Evolutionary conservation across 2,329 filamentous ascomycete species (phyloP).

Genomic region (Calonectria pteridis): DNA sequence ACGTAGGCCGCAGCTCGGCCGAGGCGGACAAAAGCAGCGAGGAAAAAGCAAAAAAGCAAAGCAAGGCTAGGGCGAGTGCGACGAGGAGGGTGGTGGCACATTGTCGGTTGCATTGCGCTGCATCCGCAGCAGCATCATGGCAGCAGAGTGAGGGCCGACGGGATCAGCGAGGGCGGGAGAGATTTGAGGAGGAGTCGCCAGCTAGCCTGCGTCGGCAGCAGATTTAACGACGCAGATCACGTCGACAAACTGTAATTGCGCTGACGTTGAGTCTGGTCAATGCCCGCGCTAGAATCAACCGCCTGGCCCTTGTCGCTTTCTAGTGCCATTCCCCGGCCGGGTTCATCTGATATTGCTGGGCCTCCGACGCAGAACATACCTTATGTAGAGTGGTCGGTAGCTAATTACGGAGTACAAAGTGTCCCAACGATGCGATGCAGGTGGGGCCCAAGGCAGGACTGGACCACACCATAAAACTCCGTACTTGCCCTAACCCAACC

Average conservation of each 20-base stretch:
- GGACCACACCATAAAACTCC: neutral
- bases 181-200: neutral
- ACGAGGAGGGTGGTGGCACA: neutral
- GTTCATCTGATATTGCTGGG: neutral
- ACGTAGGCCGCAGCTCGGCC: neutral
- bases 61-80: neutral
- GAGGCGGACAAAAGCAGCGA: neutral
- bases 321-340: neutral
- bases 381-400: too few relatives aligned
- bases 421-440: neutral
- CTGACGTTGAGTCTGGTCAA: neutral
- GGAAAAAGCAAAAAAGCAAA: neutral
- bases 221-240: neutral
- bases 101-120: slow-evolving; percentile 6
- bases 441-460: neutral
- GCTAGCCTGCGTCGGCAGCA: too few relatives aligned
- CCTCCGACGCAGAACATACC: neutral
- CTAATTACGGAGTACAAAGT: too few relatives aligned
- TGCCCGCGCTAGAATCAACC: neutral
- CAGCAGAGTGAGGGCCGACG: neutral
- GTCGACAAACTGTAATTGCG: neutral
- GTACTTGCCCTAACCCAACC: neutral
- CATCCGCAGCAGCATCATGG: neutral
- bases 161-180: neutral
- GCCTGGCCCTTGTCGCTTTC: neutral